These are phyloP conservation scores for Diaporthe sp. DNA, from an alignment of 2,329 filamentous ascomycete species.

Conservation along the genomic window DNA sequence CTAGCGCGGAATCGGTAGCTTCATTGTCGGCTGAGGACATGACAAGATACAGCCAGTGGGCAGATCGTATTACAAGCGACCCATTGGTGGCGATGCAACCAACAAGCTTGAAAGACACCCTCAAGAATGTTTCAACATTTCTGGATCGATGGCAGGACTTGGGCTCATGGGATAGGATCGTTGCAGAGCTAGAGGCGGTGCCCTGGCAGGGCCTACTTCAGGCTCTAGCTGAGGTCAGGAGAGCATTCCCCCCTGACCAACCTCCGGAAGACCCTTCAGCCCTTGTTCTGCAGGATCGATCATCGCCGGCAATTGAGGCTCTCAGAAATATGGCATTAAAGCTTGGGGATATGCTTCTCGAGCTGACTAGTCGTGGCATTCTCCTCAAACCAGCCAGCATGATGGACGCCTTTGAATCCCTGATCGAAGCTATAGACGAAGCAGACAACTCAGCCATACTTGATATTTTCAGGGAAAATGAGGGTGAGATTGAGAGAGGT, in stretches of 20 bases:
- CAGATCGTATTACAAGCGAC: background rate
- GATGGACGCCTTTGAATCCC: background rate
- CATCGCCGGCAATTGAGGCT: no score
- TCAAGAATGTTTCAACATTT: background rate
- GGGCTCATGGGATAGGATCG: background rate
- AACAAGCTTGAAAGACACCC: background rate
- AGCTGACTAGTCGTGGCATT: background rate
- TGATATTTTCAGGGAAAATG: background rate
- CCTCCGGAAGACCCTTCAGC: background rate
- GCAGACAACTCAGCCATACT: background rate
- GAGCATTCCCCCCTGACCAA: background rate
- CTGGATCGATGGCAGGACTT: conserved; percentile 5
- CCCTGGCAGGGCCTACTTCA: background rate
- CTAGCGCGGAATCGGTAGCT: background rate
- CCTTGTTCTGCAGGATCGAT: no score
- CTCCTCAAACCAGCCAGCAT: background rate
- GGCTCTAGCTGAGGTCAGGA: background rate
- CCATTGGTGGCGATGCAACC: background rate
- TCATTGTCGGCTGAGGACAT: background rate
- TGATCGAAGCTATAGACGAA: background rate
- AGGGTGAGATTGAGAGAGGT: background rate
- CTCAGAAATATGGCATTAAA: background rate
- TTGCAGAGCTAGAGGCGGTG: background rate
- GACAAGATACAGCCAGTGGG: background rate
- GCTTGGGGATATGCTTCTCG: background rate